Evolutionary conservation across 768 basidiomycete genomes (phyloP).

Genomic region (Serendipita sp.): DNA sequence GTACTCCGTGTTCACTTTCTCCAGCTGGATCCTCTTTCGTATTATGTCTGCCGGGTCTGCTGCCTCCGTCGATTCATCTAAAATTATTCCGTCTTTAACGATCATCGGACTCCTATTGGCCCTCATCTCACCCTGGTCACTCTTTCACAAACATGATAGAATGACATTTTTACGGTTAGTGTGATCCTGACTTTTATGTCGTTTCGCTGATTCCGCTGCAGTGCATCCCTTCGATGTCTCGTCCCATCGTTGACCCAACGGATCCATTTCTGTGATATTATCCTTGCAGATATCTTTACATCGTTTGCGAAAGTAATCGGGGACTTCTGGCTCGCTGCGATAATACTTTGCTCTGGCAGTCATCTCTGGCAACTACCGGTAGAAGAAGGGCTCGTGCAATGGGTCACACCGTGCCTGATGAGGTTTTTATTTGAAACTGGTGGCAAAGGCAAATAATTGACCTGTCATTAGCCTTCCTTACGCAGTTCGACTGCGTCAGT

Average conservation of each 20-base stretch:
- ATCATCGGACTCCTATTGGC: slow-evolving; percentile 39
- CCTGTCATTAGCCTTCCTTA: slow-evolving; percentile 56
- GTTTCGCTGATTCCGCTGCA: slow-evolving; percentile 19
- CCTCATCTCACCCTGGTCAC: slow-evolving; percentile 52
- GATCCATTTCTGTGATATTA: slow-evolving; percentile 78
- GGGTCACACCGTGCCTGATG: slow-evolving; percentile 73
- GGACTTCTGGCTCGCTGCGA: slow-evolving; percentile 77
- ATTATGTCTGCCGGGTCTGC: slow-evolving; percentile 41
- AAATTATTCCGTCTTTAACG: slow-evolving; percentile 59
- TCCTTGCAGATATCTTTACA: slow-evolving; percentile 90
- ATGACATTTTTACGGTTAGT: slow-evolving; percentile 67
- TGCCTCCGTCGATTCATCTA: slow-evolving; percentile 52
- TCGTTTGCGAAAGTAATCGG: slow-evolving; percentile 95
- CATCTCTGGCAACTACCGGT: slow-evolving; percentile 51
- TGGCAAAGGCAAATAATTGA: slow-evolving; percentile 8
- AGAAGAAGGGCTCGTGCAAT: slow-evolving; percentile 47
- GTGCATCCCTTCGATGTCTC: slow-evolving; percentile 60
- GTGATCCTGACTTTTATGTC: slow-evolving; percentile 5
- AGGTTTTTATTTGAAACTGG: slow-evolving; percentile 36
- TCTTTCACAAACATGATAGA: slow-evolving; percentile 54
- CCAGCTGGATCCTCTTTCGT: slow-evolving; percentile 57
- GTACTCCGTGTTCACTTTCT: slow-evolving; percentile 45
- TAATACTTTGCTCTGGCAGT: slow-evolving; percentile 76
- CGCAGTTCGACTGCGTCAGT: slow-evolving; percentile 84
- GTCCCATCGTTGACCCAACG: slow-evolving; percentile 43